Conservation (phyloP, 257 asterid species). For the Fraxinus cuspidata region DNA sequence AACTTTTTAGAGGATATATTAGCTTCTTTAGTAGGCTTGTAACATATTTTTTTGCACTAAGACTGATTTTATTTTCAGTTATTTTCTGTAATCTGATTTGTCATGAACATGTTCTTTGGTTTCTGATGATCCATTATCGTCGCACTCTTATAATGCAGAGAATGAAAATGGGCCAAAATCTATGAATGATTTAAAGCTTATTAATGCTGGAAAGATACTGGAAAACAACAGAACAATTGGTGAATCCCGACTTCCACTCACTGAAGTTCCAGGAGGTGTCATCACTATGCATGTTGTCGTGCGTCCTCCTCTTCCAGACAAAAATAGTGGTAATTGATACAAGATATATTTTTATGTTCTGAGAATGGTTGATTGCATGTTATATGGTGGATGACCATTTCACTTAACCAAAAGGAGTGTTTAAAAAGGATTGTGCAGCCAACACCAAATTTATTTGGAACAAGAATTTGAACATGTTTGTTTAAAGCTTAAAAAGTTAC, state of each 20-base stretch:
- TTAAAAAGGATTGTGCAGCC: not conserved
- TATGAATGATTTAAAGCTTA: constrained; percentile 73
- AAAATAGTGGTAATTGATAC: constrained; percentile 54
- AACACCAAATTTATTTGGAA: not conserved
- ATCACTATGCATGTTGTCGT: constrained; percentile 90
- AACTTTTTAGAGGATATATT: not conserved
- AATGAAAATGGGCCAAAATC: constrained; percentile 78
- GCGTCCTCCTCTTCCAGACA: constrained; percentile 72
- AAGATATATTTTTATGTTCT: not conserved
- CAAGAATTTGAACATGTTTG: not conserved
- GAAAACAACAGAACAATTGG: constrained; percentile 75
- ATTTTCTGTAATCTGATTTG: not conserved
- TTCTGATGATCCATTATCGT: not conserved
- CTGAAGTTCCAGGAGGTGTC: constrained; percentile 84
- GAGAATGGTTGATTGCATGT: not conserved
- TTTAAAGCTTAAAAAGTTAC: not conserved
- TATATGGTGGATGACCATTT: not conserved
- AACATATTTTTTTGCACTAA: not conserved
- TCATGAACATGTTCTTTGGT: not conserved
- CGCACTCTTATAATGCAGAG: constrained; percentile 41
- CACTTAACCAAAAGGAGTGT: not conserved
- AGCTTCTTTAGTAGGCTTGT: not conserved
- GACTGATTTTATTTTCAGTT: not conserved
- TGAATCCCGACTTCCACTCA: constrained; percentile 75
- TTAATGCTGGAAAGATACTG: constrained; percentile 81